phyloP scores from a whole-genome alignment of 441 rosid species.

The Kokia cookei region DNA sequence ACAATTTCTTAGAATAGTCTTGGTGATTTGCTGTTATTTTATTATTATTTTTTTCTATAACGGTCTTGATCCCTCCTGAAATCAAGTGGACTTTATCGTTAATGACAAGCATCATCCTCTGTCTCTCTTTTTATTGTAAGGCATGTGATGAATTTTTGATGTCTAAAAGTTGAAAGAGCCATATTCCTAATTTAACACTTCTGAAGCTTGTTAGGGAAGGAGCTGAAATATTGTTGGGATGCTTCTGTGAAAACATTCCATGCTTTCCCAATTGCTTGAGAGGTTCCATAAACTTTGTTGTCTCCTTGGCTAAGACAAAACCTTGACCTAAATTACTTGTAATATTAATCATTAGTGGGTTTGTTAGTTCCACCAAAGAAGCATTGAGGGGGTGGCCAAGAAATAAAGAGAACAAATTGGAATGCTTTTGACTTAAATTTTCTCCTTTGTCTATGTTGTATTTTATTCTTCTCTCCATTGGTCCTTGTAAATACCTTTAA shows the following conservation, averaged over 20 bases:
- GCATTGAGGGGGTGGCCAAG: background rate
- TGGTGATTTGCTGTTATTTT: background rate
- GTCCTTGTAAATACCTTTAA: background rate
- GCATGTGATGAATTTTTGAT: background rate
- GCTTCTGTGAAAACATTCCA: background rate
- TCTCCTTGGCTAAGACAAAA: background rate
- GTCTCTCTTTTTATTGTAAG: background rate
- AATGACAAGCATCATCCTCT: background rate
- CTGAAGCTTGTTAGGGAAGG: background rate
- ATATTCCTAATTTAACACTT: background rate
- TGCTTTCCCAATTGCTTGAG: background rate
- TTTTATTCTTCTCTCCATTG: background rate
- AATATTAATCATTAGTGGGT: background rate
- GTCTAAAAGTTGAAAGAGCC: background rate
- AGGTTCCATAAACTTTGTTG: background rate
- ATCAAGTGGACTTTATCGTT: background rate
- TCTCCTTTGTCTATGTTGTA: background rate
- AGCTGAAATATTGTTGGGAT: background rate
- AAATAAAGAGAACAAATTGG: background rate
- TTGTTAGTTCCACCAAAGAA: background rate
- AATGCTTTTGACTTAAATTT: background rate
- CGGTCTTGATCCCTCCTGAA: background rate
- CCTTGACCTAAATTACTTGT: background rate
- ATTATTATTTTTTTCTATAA: background rate
- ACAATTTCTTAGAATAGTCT: background rate